Conservation (phyloP, 2,329 filamentous ascomycete genomes). For the Cladophialophora psammophila region DNA sequence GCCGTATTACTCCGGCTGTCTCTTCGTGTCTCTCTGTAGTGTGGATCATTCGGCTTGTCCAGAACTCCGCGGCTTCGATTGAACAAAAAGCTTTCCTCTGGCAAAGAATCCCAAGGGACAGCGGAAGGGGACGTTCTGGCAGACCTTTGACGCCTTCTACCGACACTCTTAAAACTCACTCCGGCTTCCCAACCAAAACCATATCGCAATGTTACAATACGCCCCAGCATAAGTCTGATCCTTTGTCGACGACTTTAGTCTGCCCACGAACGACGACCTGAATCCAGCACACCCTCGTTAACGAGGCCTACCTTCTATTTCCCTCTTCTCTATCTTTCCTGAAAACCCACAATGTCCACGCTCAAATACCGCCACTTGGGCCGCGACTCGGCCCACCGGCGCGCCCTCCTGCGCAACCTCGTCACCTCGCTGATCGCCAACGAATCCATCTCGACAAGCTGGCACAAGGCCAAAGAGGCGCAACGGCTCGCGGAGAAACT, state of each 20-base stretch:
- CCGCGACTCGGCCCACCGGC: slow-evolving; percentile 84
- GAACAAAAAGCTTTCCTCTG: not conserved
- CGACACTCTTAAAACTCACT: not conserved
- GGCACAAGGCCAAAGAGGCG: slow-evolving; percentile 95
- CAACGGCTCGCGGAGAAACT: slow-evolving; percentile 93
- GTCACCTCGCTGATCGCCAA: slow-evolving; percentile 93
- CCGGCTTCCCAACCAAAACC: not conserved
- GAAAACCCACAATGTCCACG: slow-evolving; percentile 43
- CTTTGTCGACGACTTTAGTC: not conserved
- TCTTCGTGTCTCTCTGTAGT: not conserved
- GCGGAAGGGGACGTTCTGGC: not conserved
- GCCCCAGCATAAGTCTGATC: not conserved
- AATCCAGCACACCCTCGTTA: not conserved
- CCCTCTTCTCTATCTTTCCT: not conserved
- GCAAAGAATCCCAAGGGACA: not conserved
- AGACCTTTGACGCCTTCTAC: not conserved
- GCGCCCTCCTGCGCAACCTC: slow-evolving; percentile 92
- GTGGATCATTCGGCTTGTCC: not conserved
- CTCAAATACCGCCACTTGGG: slow-evolving; percentile 89
- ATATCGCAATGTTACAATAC: not conserved
- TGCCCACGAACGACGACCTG: not conserved
- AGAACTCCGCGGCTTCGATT: not conserved
- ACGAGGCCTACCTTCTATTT: not conserved
- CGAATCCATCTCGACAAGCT: slow-evolving; percentile 94
- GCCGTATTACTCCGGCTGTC: not conserved